Evolutionary conservation across 148 eudicot species (phyloP).

Genomic region (Dianthus caryophyllus): DNA sequence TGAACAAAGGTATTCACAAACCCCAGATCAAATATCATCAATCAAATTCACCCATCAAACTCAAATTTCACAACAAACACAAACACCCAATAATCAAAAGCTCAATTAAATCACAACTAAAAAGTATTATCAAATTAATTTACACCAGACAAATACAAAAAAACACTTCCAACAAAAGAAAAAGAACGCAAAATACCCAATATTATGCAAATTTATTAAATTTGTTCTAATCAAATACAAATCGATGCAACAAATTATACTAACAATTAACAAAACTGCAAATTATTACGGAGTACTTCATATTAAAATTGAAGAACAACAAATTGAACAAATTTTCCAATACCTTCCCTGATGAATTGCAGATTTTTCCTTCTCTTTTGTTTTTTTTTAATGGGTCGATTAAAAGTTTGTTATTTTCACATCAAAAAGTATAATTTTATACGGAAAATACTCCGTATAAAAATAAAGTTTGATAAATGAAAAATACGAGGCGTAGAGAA

Average conservation of each 20-base stretch:
- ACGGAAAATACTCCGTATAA: too few relatives aligned
- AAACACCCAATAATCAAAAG: neutral
- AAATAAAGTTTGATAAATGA: too few relatives aligned
- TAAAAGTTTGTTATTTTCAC: too few relatives aligned
- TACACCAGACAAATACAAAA: slow-evolving; percentile 10
- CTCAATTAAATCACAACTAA: neutral
- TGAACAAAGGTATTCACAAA: neutral
- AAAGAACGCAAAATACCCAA: slow-evolving; percentile 17
- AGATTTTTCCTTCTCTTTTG: too few relatives aligned
- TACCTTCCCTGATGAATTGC: too few relatives aligned
- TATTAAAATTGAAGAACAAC: neutral
- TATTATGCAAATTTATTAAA: neutral
- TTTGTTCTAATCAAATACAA: neutral
- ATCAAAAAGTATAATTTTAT: too few relatives aligned
- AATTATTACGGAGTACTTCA: too few relatives aligned
- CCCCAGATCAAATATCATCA: neutral
- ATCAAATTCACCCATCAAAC: slow-evolving; percentile 6
- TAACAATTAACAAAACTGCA: neutral
- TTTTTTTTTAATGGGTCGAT: too few relatives aligned
- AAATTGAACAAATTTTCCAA: neutral
- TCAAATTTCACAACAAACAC: neutral
- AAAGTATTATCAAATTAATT: neutral
- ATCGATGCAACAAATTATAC: neutral
- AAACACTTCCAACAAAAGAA: neutral
- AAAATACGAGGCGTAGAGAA: too few relatives aligned